Conservation (phyloP, 169 alveolate genomes). For the Plasmodium knowlesi region DNA sequence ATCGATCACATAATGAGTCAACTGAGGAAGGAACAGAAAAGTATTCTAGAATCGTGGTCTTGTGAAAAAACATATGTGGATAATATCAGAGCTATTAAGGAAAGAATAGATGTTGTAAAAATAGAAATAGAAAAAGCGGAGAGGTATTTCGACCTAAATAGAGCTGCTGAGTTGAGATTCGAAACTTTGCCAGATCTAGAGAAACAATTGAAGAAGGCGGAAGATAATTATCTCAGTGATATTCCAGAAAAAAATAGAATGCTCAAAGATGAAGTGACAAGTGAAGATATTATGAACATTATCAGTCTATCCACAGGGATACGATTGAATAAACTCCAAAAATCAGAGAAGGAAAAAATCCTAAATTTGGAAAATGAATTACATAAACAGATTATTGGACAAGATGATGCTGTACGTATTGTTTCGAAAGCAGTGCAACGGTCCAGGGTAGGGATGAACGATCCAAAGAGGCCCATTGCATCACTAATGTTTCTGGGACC, state of each 20-base stretch:
- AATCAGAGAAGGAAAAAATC: slow-evolving; percentile 89
- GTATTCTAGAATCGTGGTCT: slow-evolving; percentile 82
- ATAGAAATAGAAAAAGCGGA: slow-evolving; percentile 89
- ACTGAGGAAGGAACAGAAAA: slow-evolving; percentile 76
- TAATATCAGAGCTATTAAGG: slow-evolving; percentile 83
- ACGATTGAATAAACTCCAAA: slow-evolving; percentile 84
- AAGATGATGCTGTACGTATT: slow-evolving; percentile 86
- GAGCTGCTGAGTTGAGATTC: slow-evolving; percentile 91
- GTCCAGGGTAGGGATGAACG: slow-evolving; percentile 91
- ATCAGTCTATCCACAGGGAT: slow-evolving; percentile 92
- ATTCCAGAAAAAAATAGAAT: slow-evolving; percentile 77
- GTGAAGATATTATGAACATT: slow-evolving; percentile 88
- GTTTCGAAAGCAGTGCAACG: slow-evolving; percentile 89
- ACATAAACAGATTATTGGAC: slow-evolving; percentile 88
- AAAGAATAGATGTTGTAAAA: slow-evolving; percentile 87
- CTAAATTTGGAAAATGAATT: slow-evolving; percentile 83
- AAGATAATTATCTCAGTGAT: slow-evolving; percentile 78
- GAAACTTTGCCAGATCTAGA: slow-evolving; percentile 91
- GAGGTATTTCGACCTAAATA: slow-evolving; percentile 86
- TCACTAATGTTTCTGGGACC: slow-evolving; percentile 92
- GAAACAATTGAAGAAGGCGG: slow-evolving; percentile 81
- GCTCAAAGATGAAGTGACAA: slow-evolving; percentile 88
- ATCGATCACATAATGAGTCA: slow-evolving; percentile 76
- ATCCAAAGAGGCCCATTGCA: slow-evolving; percentile 92
- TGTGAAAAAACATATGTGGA: slow-evolving; percentile 86